Conservation (phyloP, 1,139 yeast genomes). For the Candida gigantensis region DNA sequence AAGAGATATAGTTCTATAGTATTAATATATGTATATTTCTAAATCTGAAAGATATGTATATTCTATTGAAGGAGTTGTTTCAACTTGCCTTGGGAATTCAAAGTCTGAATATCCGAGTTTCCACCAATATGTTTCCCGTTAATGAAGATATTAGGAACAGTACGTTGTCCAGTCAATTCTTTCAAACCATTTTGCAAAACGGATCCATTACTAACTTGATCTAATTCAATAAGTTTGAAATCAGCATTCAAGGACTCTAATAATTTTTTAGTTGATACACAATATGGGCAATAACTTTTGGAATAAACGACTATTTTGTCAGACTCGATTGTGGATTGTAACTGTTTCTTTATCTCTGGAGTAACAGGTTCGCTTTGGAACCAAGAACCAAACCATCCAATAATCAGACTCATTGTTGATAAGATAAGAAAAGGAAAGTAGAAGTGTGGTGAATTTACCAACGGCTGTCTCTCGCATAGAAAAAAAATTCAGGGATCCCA, state of each 20-base stretch:
- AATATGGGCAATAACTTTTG: constrained; percentile 32
- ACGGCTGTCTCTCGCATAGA: background rate
- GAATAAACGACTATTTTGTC: constrained; percentile 23
- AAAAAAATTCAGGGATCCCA: too few relatives aligned
- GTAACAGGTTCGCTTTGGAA: constrained; percentile 20
- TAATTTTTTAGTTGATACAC: constrained; percentile 24
- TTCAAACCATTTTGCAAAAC: constrained; percentile 66
- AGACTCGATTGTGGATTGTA: constrained; percentile 19
- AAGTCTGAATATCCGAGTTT: constrained; percentile 71
- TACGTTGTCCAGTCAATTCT: constrained; percentile 76
- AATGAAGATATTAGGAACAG: constrained; percentile 87
- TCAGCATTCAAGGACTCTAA: constrained; percentile 18
- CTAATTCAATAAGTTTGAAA: constrained; percentile 26
- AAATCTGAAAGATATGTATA: background rate
- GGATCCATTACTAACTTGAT: constrained; percentile 21
- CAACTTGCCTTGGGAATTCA: constrained; percentile 29
- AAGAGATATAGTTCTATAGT: constrained; percentile 14
- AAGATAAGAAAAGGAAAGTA: background rate
- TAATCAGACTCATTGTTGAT: constrained; percentile 4
- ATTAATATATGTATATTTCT: too few relatives aligned
- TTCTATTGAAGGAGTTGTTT: constrained; percentile 15
- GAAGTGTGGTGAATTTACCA: too few relatives aligned
- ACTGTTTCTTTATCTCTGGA: constrained; percentile 19
- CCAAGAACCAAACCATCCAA: constrained; percentile 19
- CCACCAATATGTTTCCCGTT: constrained; percentile 89